Evolutionary conservation across 2,329 filamentous ascomycete species (phyloP).

Genomic region (Drechslerella dactyloides): DNA sequence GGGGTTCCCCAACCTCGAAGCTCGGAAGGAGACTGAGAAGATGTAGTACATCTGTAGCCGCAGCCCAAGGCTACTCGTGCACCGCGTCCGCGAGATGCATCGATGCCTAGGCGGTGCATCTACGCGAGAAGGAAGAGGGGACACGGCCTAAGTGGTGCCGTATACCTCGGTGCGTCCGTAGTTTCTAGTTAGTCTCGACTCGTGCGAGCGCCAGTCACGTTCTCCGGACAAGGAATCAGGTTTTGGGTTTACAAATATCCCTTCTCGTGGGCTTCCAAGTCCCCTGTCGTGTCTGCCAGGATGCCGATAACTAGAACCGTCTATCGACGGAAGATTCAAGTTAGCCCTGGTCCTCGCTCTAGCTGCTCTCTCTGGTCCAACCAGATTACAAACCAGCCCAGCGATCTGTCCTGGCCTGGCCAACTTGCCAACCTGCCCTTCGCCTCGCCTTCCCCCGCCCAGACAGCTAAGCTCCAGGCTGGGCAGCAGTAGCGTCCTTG

Average conservation of each 20-base stretch:
- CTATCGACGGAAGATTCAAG: neutral
- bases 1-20: no score
- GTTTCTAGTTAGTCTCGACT: neutral
- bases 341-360: neutral
- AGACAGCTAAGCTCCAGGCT: slow-evolving; percentile 4
- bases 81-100: no score
- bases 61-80: no score
- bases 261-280: neutral
- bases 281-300: neutral
- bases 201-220: neutral
- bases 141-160: no score
- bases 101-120: no score
- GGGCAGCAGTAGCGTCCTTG: neutral
- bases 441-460: neutral
- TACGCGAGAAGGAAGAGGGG: no score
- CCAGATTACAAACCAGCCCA: neutral
- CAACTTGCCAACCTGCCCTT: neutral
- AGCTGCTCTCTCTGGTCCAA: neutral
- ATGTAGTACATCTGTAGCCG: no score
- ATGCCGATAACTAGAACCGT: neutral
- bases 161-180: neutral
- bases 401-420: neutral
- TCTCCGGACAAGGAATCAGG: neutral
- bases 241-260: slow-evolving; percentile 5
- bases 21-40: no score